Evolutionary conservation across 2,329 filamentous ascomycete species (phyloP), one percentile per base, ranked within the genome.

Genomic region (Sporothrix globosa): DNA sequence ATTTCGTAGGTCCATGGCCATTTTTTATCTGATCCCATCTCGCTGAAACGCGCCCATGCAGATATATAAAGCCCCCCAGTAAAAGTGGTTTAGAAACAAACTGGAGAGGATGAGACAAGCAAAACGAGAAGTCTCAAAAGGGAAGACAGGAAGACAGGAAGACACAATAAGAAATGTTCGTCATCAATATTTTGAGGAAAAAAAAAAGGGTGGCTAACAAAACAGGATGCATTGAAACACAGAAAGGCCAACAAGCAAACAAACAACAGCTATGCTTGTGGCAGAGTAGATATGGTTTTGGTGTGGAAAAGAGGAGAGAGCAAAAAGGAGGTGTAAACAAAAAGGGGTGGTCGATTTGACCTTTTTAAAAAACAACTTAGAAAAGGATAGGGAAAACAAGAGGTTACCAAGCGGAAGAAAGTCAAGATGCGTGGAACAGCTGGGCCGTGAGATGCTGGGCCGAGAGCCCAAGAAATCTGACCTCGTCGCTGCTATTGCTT

Each of bases 291-390:
- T 27, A 27, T 5, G 14, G 52, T 63, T 19, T 21, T 27, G 21
- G 56, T 46, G 39, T 10, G 41, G 21, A 61, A 9, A 34, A 63
- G 58, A 34, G 41, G 58, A 63, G 58, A 5, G n/a, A 24, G 39
- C 17, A 34, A 14, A 44, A 24, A 46, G 14, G 14, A 34, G 48
- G 54, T 34, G 50, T 54, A 52, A 21, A 21, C 44, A 52, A 67
- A 46, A 46, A 27, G 7, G 39, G 24, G n/a, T 63, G 58, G 58
- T 46, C 58, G 58, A 63, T 63, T 46, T 19, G 39, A 63, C 58
- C 30, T 63, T 63, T 63, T 61, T 27, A 48, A 19, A 6, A 6
- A 30, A 50, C 17, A 68, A 41, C 17, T 10, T 39, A 48, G 44
- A 14, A 17, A 61, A 44, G n/a, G 6, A 39, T n/a, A 11, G n/a